phyloP scores from a whole-genome alignment of 2,329 filamentous ascomycete genomes.

The Cladophialophora immunda region DNA sequence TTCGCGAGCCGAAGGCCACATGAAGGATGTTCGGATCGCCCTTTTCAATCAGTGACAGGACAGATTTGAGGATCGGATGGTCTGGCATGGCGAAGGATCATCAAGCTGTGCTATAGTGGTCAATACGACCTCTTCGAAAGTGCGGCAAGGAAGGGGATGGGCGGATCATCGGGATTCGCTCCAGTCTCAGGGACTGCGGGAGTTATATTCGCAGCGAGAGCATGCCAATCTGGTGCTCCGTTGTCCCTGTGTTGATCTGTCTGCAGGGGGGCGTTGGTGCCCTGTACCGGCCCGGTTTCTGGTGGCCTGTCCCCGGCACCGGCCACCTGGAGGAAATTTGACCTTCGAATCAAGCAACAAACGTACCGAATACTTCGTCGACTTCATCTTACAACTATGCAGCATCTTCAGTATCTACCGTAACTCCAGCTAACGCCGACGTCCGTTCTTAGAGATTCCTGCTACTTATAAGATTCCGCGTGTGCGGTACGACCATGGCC shows the following conservation, averaged over 20 bases:
- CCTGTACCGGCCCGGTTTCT: conserved; percentile 23
- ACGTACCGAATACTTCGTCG: background rate
- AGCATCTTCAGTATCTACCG: background rate
- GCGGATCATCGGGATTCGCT: background rate
- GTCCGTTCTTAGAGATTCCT: background rate
- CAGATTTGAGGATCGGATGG: conserved; percentile 11
- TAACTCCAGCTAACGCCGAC: background rate
- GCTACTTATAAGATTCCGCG: background rate
- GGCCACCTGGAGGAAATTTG: background rate
- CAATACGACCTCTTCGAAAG: too few relatives aligned
- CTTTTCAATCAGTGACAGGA: conserved; percentile 10
- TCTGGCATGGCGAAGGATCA: conserved; percentile 10
- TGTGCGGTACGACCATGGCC: background rate
- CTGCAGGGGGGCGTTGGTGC: background rate
- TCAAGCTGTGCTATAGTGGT: background rate
- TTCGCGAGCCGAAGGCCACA: conserved; percentile 1
- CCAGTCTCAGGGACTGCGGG: background rate
- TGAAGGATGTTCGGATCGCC: conserved; percentile 6
- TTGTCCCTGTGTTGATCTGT: background rate
- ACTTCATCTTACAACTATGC: background rate
- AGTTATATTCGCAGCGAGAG: background rate
- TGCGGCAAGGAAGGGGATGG: background rate
- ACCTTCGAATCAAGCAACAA: background rate
- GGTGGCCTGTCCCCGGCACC: background rate
- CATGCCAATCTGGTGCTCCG: background rate